Conservation (phyloP, 768 basidiomycete genomes). For the Tephrocybe rancida region DNA sequence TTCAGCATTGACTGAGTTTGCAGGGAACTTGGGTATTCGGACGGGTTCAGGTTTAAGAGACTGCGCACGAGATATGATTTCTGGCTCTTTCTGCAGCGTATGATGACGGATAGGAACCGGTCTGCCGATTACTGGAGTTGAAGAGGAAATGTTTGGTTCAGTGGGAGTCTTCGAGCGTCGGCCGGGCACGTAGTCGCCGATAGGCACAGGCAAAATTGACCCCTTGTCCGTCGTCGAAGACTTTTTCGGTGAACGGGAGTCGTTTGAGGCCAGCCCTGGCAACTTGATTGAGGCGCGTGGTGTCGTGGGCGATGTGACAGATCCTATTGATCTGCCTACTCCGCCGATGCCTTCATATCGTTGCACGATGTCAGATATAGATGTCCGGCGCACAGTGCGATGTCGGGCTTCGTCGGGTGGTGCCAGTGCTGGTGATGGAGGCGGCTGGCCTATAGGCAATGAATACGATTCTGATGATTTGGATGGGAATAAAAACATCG, state of each 20-base stretch:
- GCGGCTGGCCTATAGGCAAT: conserved; percentile 19
- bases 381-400: conserved; percentile 59
- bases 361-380: conserved; percentile 87
- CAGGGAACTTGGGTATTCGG: conserved; percentile 15
- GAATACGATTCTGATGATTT: conserved; percentile 43
- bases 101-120: conserved; percentile 14
- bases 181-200: conserved; percentile 7
- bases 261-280: conserved; percentile 8
- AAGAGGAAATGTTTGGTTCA: not conserved
- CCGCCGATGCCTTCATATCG: conserved; percentile 72
- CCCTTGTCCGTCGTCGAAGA: conserved; percentile 9
- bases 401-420: conserved; percentile 50
- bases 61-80: conserved; percentile 24
- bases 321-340: conserved; percentile 28
- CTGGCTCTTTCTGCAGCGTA: conserved; percentile 15
- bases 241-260: conserved; percentile 15
- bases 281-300: conserved; percentile 19
- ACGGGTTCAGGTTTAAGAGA: conserved; percentile 30
- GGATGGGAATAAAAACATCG: conserved; percentile 75
- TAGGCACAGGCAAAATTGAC: conserved; percentile 3
- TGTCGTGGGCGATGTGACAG: conserved; percentile 33
- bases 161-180: conserved; percentile 12
- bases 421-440: conserved; percentile 35
- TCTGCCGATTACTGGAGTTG: conserved; percentile 2
- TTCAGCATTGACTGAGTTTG: conserved; percentile 17